Conservation (phyloP, 345 rosid genomes). For the Rubroshorea leprosula region DNA sequence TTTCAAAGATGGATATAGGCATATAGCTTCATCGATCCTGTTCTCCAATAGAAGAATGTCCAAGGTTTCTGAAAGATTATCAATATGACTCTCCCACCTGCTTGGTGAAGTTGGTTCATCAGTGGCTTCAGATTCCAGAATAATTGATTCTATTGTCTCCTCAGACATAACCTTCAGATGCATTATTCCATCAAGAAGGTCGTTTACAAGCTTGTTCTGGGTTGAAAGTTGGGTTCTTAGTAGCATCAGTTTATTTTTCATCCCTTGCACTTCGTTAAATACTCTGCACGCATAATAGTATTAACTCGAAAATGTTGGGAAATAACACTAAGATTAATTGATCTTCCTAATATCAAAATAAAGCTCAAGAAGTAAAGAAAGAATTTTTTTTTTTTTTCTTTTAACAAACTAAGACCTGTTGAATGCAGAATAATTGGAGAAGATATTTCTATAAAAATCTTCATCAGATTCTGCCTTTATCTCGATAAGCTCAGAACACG, state of each 20-base stretch:
- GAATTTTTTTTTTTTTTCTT: too few species aligned
- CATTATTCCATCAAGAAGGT: conserved; percentile 26
- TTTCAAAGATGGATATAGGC: conserved; percentile 32
- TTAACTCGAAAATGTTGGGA: neutral
- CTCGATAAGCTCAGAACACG: conserved; percentile 52
- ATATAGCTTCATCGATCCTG: conserved; percentile 41
- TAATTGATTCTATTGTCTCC: conserved; percentile 23
- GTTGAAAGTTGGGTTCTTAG: conserved; percentile 37
- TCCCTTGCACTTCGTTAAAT: conserved; percentile 38
- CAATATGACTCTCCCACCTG: conserved; percentile 29
- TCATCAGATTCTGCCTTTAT: conserved; percentile 51
- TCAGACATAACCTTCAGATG: conserved; percentile 27
- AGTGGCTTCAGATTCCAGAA: conserved; percentile 22
- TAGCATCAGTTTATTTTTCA: conserved; percentile 36
- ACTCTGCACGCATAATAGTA: conserved; percentile 29
- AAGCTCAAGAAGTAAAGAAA: neutral
- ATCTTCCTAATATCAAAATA: neutral
- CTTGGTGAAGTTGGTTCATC: conserved; percentile 18
- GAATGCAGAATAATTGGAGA: conserved; percentile 38
- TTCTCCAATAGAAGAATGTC: conserved; percentile 43
- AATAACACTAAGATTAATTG: neutral
- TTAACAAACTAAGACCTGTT: conserved; percentile 29
- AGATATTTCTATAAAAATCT: conserved; percentile 43
- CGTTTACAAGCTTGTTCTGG: conserved; percentile 41
- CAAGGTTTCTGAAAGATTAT: conserved; percentile 33